Evolutionary conservation across 192 early-diverging fungal species (phyloP).

Genomic region (Diversispora eburnea): DNA sequence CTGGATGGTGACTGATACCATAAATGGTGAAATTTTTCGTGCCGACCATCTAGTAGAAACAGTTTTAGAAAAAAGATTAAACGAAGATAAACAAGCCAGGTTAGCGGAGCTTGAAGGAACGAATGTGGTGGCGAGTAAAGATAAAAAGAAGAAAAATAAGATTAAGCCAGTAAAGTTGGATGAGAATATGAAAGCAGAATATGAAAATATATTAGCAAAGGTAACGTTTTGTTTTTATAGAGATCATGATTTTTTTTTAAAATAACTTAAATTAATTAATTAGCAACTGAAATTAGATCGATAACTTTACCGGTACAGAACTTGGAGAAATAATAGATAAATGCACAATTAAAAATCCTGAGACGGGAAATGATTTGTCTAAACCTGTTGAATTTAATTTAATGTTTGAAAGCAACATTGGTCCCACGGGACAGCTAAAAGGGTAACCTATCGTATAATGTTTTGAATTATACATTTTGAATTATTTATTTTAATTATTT

Average conservation of each 20-base stretch:
- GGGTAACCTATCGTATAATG: slow-evolving; percentile 46
- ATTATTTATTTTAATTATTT: not conserved
- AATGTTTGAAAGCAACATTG: slow-evolving; percentile 98
- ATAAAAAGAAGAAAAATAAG: slow-evolving; percentile 65
- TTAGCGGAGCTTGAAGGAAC: slow-evolving; percentile 34
- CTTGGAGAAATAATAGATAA: slow-evolving; percentile 81
- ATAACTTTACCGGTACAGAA: slow-evolving; percentile 88
- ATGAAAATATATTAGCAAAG: slow-evolving; percentile 84
- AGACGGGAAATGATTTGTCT: slow-evolving; percentile 87
- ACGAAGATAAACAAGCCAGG: slow-evolving; percentile 75
- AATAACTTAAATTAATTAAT: not conserved
- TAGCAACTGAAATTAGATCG: slow-evolving; percentile 62
- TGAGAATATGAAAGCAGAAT: slow-evolving; percentile 59
- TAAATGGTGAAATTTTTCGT: slow-evolving; percentile 91
- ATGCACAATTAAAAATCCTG: slow-evolving; percentile 84
- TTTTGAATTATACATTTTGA: not conserved
- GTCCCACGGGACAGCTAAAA: slow-evolving; percentile 92
- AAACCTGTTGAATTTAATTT: slow-evolving; percentile 95
- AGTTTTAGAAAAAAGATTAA: slow-evolving; percentile 86
- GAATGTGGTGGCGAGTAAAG: slow-evolving; percentile 52
- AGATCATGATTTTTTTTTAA: not conserved
- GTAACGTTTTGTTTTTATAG: slow-evolving; percentile 36
- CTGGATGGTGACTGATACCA: slow-evolving; percentile 95
- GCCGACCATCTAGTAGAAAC: slow-evolving; percentile 97
- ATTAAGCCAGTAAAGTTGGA: slow-evolving; percentile 61